Percentiles rank a stretch among this genome's conserved stretches.
Conservation (phyloP, 306 rosid genomes). For the Elaeagnus macrophylla region DNA sequence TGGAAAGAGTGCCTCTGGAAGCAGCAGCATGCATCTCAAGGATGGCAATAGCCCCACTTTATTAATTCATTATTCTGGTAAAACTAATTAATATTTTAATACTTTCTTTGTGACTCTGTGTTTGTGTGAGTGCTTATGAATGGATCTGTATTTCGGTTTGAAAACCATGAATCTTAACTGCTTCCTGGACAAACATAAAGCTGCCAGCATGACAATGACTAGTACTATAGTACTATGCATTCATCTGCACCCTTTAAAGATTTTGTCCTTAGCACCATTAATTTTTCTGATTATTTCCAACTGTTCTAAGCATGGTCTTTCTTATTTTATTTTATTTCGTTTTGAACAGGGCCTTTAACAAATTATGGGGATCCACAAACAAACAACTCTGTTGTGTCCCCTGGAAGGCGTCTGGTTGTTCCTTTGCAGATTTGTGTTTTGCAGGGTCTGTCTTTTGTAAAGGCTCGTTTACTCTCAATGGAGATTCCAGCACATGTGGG, state of each 20-base stretch:
- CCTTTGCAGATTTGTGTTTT: slow-evolving; percentile 87
- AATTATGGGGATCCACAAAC: slow-evolving; percentile 42
- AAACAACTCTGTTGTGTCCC: slow-evolving; percentile 49
- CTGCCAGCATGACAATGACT: too few relatives aligned
- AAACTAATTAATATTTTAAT: not conserved
- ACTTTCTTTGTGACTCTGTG: not conserved
- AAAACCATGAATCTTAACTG: too few relatives aligned
- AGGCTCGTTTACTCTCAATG: slow-evolving; percentile 93
- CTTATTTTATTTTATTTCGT: slow-evolving; percentile 13
- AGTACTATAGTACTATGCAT: not conserved
- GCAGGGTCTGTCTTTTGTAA: slow-evolving; percentile 85
- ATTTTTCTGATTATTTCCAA: slow-evolving; percentile 3
- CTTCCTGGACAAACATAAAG: too few relatives aligned
- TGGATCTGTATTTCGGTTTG: too few relatives aligned
- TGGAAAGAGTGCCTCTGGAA: slow-evolving; percentile 52
- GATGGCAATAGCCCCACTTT: slow-evolving; percentile 76
- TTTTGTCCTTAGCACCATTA: slow-evolving; percentile 1
- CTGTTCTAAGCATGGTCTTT: not conserved
- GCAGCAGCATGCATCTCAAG: slow-evolving; percentile 48
- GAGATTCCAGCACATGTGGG: slow-evolving; percentile 95
- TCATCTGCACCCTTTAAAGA: not conserved
- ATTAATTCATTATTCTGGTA: slow-evolving; percentile 92
- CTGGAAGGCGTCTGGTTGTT: slow-evolving; percentile 84
- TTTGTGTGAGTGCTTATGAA: too few relatives aligned
- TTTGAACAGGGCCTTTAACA: slow-evolving; percentile 47